These are phyloP conservation scores for Vitis labrusca DNA, from an alignment of 164 flowering plant species.

Conservation along the genomic window DNA sequence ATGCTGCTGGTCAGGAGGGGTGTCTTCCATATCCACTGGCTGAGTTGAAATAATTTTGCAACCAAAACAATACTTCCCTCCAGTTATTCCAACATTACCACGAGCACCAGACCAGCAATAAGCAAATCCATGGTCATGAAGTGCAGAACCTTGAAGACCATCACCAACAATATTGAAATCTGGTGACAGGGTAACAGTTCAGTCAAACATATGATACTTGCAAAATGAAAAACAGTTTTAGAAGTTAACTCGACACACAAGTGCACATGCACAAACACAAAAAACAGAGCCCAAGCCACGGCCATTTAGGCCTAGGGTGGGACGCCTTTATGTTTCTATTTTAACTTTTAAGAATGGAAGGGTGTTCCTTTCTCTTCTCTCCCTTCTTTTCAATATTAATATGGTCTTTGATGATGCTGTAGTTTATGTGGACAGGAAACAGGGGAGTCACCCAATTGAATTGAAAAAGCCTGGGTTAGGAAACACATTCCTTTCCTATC, in stretches of 20 bases:
- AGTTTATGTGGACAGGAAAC: no score
- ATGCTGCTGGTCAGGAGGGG: conserved; percentile 50
- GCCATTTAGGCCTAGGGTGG: no score
- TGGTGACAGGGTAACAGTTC: conserved; percentile 16
- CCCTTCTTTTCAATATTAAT: no score
- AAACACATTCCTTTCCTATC: no score
- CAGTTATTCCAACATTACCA: conserved; percentile 49
- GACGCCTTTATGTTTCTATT: no score
- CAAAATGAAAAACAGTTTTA: neutral
- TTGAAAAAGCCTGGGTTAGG: no score
- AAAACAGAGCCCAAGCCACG: no score
- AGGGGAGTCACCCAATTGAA: no score
- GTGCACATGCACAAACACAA: no score
- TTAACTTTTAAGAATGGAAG: no score
- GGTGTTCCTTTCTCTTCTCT: no score
- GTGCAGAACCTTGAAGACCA: conserved; percentile 52
- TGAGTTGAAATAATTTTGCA: conserved; percentile 54
- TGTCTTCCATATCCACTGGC: conserved; percentile 59
- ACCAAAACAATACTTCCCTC: conserved; percentile 68
- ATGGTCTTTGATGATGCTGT: no score
- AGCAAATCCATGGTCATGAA: conserved; percentile 56
- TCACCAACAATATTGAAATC: conserved; percentile 56
- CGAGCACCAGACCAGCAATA: conserved; percentile 83
- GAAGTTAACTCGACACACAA: neutral
- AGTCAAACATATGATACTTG: neutral